phyloP scores from a whole-genome alignment of 768 basidiomycete genomes.

The Ephemerocybe angulata region DNA sequence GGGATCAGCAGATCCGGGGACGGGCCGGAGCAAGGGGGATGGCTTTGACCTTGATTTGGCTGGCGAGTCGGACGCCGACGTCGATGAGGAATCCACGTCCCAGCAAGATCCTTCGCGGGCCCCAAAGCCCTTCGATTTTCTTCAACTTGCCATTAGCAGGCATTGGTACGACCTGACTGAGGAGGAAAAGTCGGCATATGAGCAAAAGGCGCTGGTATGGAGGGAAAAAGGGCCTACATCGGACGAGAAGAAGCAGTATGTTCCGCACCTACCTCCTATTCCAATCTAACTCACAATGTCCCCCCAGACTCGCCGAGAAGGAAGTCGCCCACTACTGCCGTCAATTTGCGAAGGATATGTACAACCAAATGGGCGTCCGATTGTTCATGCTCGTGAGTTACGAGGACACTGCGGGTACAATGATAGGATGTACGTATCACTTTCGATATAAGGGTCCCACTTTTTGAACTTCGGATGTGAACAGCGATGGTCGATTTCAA shows the following conservation, averaged over 20 bases:
- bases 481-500: too few relatives aligned
- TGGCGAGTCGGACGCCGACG: background rate
- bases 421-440: too few relatives aligned
- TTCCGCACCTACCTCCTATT: background rate
- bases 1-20: background rate
- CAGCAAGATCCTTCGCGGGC: too few relatives aligned
- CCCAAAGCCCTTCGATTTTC: background rate
- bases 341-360: background rate
- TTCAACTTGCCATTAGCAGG: background rate
- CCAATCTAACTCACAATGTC: background rate
- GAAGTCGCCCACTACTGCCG: background rate
- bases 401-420: too few relatives aligned
- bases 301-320: background rate
- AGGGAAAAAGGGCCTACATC: background rate
- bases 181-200: background rate
- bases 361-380: background rate
- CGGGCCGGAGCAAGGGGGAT: too few relatives aligned
- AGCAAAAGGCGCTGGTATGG: background rate
- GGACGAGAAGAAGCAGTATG: background rate
- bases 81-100: background rate
- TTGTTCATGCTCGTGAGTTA: background rate
- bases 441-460: too few relatives aligned
- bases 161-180: background rate
- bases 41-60: background rate
- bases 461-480: too few relatives aligned